Base-by-base conservation (phyloP, 352 stramenopile species). In the Globisporangium mamillatum region DNA sequence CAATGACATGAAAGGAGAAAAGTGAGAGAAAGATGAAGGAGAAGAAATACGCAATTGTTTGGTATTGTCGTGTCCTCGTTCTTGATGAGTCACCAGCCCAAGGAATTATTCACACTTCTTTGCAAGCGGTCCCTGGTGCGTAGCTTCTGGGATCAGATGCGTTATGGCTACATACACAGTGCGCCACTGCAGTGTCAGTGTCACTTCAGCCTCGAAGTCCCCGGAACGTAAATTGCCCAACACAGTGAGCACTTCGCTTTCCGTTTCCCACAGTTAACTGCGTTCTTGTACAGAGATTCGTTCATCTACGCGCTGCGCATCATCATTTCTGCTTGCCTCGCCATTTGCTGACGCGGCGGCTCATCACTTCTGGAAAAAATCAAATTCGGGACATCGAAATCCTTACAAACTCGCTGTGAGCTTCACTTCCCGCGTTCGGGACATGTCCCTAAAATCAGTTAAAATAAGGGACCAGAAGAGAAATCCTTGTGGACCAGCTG, bases 401-500 rank as follows among this genome's bases (percentile, higher is more conserved):
- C 18, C 54, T 44, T 60, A 8, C 27, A 44, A 60, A 44, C 6
- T 41, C 6, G 0, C 27, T 27, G 27, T 44, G 16, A 60, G 9
- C 0, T 18, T 22, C 18, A 27, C 1, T 27, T 60, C 16, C 9
- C 0, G 0, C 12, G 16, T 38, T 59, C 27, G 54, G 54, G 18
- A 60, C 9, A 12, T 9, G 44, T 76, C 2, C 62, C 62, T 20
- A 44, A 14, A 16, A n/a, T 9, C 0, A 25, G 12, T 24, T 12
- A 46, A 7, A 36, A 57, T 8, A 24, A 60, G 48, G 22, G 67
- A 62, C 18, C 24, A 44, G 44, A 46, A 25, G 57, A 65, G 58
- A 70, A 36, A 67, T 60, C 55, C 55, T 60, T 60, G 25, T 59
- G 52, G 7, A 12, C 52, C 10, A 18, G 50, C 25, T 29, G 24